Evolutionary conservation across 2,329 filamentous ascomycete species (phyloP).

Genomic region (Cytospora mali): DNA sequence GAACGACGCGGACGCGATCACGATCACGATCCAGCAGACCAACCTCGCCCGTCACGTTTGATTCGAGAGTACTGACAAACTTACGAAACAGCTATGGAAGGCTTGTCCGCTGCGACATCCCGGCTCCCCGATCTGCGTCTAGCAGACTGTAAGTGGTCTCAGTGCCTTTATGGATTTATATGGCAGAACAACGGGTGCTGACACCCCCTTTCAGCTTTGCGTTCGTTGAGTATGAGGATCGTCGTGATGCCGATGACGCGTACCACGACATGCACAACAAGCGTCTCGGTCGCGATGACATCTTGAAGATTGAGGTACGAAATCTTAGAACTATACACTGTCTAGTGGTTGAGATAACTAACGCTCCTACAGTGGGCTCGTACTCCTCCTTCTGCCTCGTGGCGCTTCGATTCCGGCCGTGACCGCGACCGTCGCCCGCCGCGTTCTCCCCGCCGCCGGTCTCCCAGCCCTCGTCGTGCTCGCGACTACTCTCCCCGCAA

Average conservation of each 20-base stretch:
- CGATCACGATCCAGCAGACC: constrained; percentile 36
- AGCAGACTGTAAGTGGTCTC: constrained; percentile 82
- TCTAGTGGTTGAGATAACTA: constrained; percentile 24
- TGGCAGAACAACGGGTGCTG: constrained; percentile 7
- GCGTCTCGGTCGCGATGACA: constrained; percentile 91
- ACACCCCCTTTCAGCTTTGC: constrained; percentile 68
- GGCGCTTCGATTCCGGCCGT: constrained; percentile 94
- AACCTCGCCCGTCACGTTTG: constrained; percentile 32
- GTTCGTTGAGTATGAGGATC: constrained; percentile 98
- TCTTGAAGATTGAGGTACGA: constrained; percentile 94
- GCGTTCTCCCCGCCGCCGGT: constrained; percentile 67
- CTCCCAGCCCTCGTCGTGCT: constrained; percentile 73
- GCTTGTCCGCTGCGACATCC: constrained; percentile 97
- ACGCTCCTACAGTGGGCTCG: constrained; percentile 80
- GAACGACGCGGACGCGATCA: constrained; percentile 34
- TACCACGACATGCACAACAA: constrained; percentile 99
- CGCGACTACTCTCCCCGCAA: constrained; percentile 86
- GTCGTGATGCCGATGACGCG: constrained; percentile 96
- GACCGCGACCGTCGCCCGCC: constrained; percentile 68
- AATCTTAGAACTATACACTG: constrained; percentile 4
- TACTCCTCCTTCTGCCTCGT: constrained; percentile 95
- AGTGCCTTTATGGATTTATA: constrained; percentile 5
- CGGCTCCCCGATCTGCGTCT: constrained; percentile 88
- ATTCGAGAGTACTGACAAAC: constrained; percentile 53
- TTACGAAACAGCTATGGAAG: constrained; percentile 77